phyloP scores from a whole-genome alignment of 768 basidiomycete genomes.

The Lyophyllum atratum region DNA sequence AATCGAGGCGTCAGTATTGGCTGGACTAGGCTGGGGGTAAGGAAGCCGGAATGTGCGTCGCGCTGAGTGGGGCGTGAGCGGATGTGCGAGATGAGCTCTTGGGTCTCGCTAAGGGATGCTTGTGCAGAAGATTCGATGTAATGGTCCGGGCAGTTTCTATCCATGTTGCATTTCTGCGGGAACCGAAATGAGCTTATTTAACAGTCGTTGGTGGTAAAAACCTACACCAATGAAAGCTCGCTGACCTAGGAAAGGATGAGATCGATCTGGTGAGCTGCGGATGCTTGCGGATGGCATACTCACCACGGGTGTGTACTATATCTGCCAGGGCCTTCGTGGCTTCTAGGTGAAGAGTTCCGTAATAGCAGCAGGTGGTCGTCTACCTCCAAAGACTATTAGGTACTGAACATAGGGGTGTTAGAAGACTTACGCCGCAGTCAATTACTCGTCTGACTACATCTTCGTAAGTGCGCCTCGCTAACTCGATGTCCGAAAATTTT shows the following conservation, averaged over 20 bases:
- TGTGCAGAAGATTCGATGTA: constrained; percentile 68
- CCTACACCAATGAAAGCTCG: constrained; percentile 84
- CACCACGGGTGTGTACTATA: constrained; percentile 63
- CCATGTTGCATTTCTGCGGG: constrained; percentile 86
- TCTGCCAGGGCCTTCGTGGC: constrained; percentile 83
- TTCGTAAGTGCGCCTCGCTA: constrained; percentile 70
- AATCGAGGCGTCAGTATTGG: constrained; percentile 97
- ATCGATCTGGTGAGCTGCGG: neutral
- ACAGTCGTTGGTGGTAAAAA: constrained; percentile 13
- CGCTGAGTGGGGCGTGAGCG: constrained; percentile 46
- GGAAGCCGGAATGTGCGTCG: constrained; percentile 22
- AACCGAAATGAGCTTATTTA: constrained; percentile 2
- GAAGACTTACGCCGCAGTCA: constrained; percentile 66
- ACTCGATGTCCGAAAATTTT: constrained; percentile 66
- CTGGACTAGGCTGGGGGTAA: constrained; percentile 63
- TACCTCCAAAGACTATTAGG: constrained; percentile 27
- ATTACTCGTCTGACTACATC: constrained; percentile 73
- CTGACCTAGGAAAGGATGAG: constrained; percentile 51
- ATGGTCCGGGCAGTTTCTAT: constrained; percentile 65
- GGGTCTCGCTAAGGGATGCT: constrained; percentile 63
- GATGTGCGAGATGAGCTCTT: constrained; percentile 69
- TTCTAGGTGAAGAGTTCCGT: constrained; percentile 79
- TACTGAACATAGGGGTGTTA: constrained; percentile 5
- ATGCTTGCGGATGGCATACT: constrained; percentile 21
- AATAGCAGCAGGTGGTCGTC: constrained; percentile 96